Conservation (phyloP, 805 yeast genomes). For the Saccharomyces paradoxus region DNA sequence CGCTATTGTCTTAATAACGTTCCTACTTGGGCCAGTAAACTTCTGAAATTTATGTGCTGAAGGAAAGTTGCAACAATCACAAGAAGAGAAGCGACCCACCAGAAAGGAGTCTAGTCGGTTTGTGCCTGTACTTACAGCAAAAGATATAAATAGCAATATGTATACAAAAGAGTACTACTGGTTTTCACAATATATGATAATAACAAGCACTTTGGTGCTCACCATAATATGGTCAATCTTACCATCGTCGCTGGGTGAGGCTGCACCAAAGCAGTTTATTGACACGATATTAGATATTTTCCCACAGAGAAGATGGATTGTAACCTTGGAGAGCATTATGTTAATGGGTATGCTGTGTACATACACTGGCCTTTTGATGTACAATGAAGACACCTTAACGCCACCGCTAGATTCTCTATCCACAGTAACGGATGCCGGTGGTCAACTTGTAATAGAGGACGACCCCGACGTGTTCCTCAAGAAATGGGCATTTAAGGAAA, state of each 20-base stretch:
- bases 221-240: slow-evolving; percentile 69
- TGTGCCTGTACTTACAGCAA: background rate
- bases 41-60: background rate
- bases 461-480: slow-evolving; percentile 14
- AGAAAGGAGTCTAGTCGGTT: background rate
- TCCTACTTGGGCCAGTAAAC: background rate
- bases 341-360: slow-evolving; percentile 64
- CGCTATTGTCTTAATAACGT: background rate
- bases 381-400: slow-evolving; percentile 71
- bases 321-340: slow-evolving; percentile 64
- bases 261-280: slow-evolving; percentile 32
- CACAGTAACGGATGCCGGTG: slow-evolving; percentile 63
- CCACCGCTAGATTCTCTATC: slow-evolving; percentile 48
- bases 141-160: background rate
- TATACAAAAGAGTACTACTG: slow-evolving; percentile 66
- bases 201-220: slow-evolving; percentile 44
- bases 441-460: slow-evolving; percentile 27
- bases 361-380: slow-evolving; percentile 61
- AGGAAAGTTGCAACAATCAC: background rate
- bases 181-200: slow-evolving; percentile 69
- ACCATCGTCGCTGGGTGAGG: slow-evolving; percentile 34
- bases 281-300: slow-evolving; percentile 47
- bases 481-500: slow-evolving; percentile 44
- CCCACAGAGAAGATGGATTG: slow-evolving; percentile 92
- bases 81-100: background rate